Base-by-base conservation (phyloP, 495 filamentous ascomycete species). In the Darksidea phi region DNA sequence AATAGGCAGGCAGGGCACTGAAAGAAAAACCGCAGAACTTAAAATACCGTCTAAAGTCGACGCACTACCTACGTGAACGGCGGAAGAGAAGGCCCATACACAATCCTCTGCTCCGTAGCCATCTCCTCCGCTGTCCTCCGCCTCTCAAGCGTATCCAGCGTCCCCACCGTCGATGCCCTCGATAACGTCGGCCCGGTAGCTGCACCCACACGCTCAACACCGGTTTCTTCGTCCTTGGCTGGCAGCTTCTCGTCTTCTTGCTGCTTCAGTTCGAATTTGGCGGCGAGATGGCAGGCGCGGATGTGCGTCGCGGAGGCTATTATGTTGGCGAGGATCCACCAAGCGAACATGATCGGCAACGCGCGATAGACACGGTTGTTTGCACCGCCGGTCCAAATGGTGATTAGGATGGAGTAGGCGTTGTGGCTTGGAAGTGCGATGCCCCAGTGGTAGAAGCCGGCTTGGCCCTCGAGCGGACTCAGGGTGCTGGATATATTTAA, bases 391-490 rank as follows among this genome's bases (percentile, higher is more conserved):
- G 55, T 53, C 55, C 55, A 65, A 18, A 65, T 54, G 1, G 62
- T 65, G 25, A 65, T 43, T 1, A 65, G 50, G 10, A 65, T 24
- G 24, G 56, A 59, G 49, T 65, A 60, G 5, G 55, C 49, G 20
- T 65, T 65, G 21, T 49, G 20, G 28, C 54, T 54, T 6, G 62
- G 55, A 11, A 65, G 54, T 25, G 45, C 25, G 13, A 59, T 42
- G 18, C 54, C 50, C 62, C 62, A 65, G 49, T 59, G 38, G 34
- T 59, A 65, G 21, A 65, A 65, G 1, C 55, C 62, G 7, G 62
- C 18, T 24, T 65, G 62, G 1, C 59, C 12, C 23, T 65, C 62
- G 23, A 65, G 17, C 20, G 62, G 62, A 43, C 62, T 59, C 5
- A 65, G 24, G 12, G 55, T 54, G 42, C 48, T 59, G 1, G 48